Percentiles rank a stretch among this genome's conserved stretches.
Conservation (phyloP, 2,329 filamentous ascomycete species). For the Domatiomyces globalis region DNA sequence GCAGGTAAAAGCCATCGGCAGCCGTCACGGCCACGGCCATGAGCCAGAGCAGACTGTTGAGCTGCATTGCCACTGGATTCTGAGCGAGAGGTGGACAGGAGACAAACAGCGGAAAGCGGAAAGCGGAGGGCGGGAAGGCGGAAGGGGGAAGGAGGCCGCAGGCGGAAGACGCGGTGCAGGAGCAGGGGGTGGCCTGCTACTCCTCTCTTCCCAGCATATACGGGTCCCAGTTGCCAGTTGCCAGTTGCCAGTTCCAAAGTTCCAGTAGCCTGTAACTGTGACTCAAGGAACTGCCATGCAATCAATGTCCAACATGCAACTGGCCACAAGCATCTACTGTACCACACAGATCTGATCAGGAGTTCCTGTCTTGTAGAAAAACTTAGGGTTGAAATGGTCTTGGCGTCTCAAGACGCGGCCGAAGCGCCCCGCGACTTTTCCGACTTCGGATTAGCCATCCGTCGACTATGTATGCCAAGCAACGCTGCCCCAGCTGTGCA, state of each 20-base stretch:
- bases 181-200: neutral
- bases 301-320: too few species aligned
- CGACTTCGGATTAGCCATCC: too few species aligned
- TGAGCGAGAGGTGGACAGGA: neutral
- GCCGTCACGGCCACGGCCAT: neutral
- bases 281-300: too few species aligned
- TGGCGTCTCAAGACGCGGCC: too few species aligned
- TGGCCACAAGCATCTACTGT: too few species aligned
- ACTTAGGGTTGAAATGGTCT: too few species aligned
- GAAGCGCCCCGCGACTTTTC: too few species aligned
- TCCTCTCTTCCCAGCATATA: neutral
- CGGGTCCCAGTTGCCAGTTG: neutral
- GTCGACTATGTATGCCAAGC: too few species aligned
- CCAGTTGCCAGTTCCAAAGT: neutral
- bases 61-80: neutral
- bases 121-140: neutral
- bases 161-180: neutral
- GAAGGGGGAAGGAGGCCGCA: neutral
- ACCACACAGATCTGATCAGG: too few species aligned
- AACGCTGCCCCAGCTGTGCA: too few species aligned
- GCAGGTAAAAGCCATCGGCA: conserved; percentile 71
- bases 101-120: neutral
- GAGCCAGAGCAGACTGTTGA: neutral
- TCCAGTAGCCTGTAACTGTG: neutral
- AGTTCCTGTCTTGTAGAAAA: too few species aligned